Percentiles rank a stretch among this genome's conserved stretches.
Conservation (phyloP, 371 early-diverging fungal genomes). For the Apophysomyces ossiformis region DNA sequence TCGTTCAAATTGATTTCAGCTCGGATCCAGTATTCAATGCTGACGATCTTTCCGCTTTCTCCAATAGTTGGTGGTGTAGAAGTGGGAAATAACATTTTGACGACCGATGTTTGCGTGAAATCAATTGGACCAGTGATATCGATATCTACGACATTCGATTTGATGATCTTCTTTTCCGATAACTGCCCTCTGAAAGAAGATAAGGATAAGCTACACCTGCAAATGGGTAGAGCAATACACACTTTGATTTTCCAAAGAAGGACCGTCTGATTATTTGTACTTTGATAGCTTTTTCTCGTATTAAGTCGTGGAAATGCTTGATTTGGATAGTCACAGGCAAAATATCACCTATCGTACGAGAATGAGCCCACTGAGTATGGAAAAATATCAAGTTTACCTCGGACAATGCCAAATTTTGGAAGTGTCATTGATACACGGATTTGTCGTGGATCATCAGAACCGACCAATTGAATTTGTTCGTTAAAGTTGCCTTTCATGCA, state of each 20-base stretch:
- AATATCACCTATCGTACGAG: constrained; percentile 37
- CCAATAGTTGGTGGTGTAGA: constrained; percentile 34
- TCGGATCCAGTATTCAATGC: constrained; percentile 41
- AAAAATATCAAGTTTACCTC: constrained; percentile 33
- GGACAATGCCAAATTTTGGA: constrained; percentile 45
- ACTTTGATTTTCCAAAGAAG: constrained; percentile 23
- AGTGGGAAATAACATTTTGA: constrained; percentile 38
- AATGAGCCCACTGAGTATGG: not conserved
- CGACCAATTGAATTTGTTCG: constrained; percentile 22
- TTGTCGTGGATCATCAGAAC: constrained; percentile 22
- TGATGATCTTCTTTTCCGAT: constrained; percentile 14
- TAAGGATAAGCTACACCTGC: not conserved
- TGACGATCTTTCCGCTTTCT: constrained; percentile 31
- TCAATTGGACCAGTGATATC: constrained; percentile 25
- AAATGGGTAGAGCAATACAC: not conserved
- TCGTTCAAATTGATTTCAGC: constrained; percentile 42
- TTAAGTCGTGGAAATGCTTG: constrained; percentile 28
- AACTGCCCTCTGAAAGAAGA: constrained; percentile 3
- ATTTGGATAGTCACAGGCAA: constrained; percentile 40
- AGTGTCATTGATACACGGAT: constrained; percentile 32
- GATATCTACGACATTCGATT: constrained; percentile 19
- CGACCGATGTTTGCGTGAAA: constrained; percentile 24
- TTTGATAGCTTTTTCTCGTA: constrained; percentile 18
- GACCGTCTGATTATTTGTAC: constrained; percentile 20
- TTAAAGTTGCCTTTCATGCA: constrained; percentile 22